These are phyloP conservation scores for Wickerhamiella infanticola DNA, from an alignment of 1,139 yeast species.

Conservation along the genomic window DNA sequence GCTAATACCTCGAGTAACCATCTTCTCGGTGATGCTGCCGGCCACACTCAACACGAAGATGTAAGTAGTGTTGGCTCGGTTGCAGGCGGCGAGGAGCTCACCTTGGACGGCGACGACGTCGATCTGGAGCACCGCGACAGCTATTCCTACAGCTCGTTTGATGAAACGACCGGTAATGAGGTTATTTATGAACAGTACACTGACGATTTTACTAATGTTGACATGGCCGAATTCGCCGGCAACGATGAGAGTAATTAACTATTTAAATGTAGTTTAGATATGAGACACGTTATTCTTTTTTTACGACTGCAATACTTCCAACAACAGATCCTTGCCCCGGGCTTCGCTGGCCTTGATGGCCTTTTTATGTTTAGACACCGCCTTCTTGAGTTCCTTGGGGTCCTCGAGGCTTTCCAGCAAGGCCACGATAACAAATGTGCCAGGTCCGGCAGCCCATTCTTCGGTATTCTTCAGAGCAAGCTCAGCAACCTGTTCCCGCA, in stretches of 20 bases:
- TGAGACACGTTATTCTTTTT: not conserved
- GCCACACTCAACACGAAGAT: not conserved
- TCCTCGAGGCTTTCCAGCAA: slow-evolving; percentile 25
- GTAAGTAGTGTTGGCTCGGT: not conserved
- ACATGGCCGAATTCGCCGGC: slow-evolving; percentile 4
- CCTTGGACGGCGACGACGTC: slow-evolving; percentile 1
- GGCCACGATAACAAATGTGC: slow-evolving; percentile 54
- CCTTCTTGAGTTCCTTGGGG: slow-evolving; percentile 33
- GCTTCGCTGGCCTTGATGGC: slow-evolving; percentile 39
- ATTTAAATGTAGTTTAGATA: not conserved
- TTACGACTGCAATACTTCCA: slow-evolving; percentile 20
- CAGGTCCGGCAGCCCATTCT: slow-evolving; percentile 66
- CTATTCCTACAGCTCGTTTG: slow-evolving; percentile 6
- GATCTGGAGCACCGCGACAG: slow-evolving; percentile 5
- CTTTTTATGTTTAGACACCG: slow-evolving; percentile 30
- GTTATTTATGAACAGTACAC: slow-evolving; percentile 18
- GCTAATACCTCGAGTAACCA: not conserved
- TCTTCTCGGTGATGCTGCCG: not conserved
- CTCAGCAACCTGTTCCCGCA: slow-evolving; percentile 35
- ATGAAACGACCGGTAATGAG: slow-evolving; percentile 12
- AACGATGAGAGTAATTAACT: not conserved
- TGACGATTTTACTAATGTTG: slow-evolving; percentile 18
- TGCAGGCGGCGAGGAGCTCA: not conserved
- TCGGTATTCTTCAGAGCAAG: slow-evolving; percentile 34
- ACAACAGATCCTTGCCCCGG: slow-evolving; percentile 67